Conservation (phyloP, 495 filamentous ascomycete species). For the Oidiodendron maius region DNA sequence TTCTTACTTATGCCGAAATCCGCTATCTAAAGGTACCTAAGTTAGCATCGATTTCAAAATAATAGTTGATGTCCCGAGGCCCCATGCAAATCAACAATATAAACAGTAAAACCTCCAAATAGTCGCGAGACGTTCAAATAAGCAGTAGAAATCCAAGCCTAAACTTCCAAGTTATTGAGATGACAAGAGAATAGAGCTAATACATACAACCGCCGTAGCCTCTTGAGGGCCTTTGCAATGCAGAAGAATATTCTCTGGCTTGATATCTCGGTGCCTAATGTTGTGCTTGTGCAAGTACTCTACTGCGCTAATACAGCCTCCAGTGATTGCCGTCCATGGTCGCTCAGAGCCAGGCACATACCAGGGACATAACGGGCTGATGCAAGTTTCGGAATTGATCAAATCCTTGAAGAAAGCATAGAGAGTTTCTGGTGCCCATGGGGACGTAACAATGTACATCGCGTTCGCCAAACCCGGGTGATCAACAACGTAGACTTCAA, state of each 20-base stretch:
- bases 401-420: neutral
- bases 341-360: neutral
- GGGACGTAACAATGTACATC: neutral
- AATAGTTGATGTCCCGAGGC: no score
- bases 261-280: neutral
- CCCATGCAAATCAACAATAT: no score
- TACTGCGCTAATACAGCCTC: neutral
- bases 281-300: neutral
- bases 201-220: no score
- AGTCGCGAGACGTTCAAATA: no score
- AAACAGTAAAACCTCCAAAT: no score
- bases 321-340: neutral
- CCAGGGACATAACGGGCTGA: neutral
- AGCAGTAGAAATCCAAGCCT: neutral
- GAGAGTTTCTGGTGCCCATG: neutral
- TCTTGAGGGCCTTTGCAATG: no score
- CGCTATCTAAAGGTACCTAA: no score
- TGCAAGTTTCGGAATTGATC: neutral
- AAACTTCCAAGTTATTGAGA: neutral
- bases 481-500: neutral
- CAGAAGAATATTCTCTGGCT: no score
- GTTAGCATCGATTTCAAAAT: no score
- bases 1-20: neutral
- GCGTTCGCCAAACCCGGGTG: neutral
- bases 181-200: neutral